Evolutionary conservation across 2,329 filamentous ascomycete genomes (phyloP), one percentile per base, ranked within the genome.

Genomic region (Fusarium pseudograminearum): DNA sequence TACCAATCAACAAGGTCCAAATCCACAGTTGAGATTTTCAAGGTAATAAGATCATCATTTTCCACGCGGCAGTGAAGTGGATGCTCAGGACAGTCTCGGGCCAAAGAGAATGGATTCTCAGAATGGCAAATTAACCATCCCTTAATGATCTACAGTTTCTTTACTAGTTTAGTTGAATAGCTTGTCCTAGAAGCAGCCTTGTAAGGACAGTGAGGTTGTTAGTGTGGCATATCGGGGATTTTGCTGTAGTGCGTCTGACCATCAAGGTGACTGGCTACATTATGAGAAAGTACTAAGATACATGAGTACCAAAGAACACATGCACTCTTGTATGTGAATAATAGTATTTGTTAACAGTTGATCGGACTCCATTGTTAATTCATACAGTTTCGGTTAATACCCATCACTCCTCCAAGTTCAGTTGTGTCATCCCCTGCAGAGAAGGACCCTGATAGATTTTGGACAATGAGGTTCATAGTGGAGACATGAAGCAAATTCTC

Each of bases 371-470:
- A 20, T 14, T 18, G 4, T 22, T 22, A 8, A 11, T 8, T 10
- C 18, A 20, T 28, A 30, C 11, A 30, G 2, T 30, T 30, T 30
- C 28, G 28, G 28, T 30, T 2, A 30, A 0, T 30, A 2, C 2
- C 28, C 28, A 2, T 30, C 28, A 30, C 28, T 30, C 28, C 11
- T 30, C 24, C 7, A 11, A 30, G 0, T 30, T 30, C 12, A 30
- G 28, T 12, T 2, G 5, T 12, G 28, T 30, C 28, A 12, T 30
- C 28, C 28, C 28, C 28, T 30, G 4, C 5, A 31, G 14, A 40
- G 15, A 41, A 38, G 38, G 22, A 70, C 67, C 67, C 18, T 70
- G 67, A 70, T 70, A 57, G 67, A 38, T 28, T 26, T 7, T 12
- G 18, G 30, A 28, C 16, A 31, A 28, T 9, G 52, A 24, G 41